These are phyloP conservation scores for Ascochyta fabae DNA, from an alignment of 2,329 filamentous ascomycete genomes.

Conservation along the genomic window DNA sequence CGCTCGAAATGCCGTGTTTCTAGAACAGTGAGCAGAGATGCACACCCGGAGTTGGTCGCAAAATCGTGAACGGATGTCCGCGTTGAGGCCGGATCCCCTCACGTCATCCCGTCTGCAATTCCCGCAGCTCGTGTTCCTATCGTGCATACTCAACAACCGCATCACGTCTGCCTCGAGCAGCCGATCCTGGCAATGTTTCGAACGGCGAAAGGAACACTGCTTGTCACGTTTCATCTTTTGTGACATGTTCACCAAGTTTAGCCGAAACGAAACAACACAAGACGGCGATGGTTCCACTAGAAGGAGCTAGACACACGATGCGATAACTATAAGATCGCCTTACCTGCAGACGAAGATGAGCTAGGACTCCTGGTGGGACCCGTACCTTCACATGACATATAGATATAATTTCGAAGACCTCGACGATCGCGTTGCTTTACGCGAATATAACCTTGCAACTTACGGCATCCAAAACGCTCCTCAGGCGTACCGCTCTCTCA, in stretches of 20 bases:
- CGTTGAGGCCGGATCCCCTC: constrained; percentile 9
- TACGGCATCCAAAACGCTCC: constrained; percentile 12
- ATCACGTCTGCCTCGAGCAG: background rate
- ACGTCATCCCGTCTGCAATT: constrained; percentile 11
- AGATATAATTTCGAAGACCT: constrained; percentile 13
- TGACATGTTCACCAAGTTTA: constrained; percentile 11
- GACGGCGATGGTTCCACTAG: constrained; percentile 12
- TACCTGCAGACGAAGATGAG: background rate
- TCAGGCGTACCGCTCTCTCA: constrained; percentile 1
- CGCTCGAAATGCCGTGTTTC: background rate
- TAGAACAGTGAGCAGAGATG: background rate
- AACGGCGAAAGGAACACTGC: background rate
- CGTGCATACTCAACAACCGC: background rate
- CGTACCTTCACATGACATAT: constrained; percentile 11
- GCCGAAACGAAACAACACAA: constrained; percentile 13
- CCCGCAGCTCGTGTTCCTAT: constrained; percentile 7
- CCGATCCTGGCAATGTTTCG: background rate
- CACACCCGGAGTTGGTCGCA: background rate
- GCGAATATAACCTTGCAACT: constrained; percentile 9
- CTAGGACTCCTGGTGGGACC: constrained; percentile 16
- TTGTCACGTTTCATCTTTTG: constrained; percentile 7
- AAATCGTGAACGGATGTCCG: background rate
- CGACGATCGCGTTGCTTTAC: constrained; percentile 13
- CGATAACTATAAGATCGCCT: constrained; percentile 15
- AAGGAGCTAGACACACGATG: constrained; percentile 10